Conservation (phyloP, 139 green algal species). For the Coelastrella sp. region DNA sequence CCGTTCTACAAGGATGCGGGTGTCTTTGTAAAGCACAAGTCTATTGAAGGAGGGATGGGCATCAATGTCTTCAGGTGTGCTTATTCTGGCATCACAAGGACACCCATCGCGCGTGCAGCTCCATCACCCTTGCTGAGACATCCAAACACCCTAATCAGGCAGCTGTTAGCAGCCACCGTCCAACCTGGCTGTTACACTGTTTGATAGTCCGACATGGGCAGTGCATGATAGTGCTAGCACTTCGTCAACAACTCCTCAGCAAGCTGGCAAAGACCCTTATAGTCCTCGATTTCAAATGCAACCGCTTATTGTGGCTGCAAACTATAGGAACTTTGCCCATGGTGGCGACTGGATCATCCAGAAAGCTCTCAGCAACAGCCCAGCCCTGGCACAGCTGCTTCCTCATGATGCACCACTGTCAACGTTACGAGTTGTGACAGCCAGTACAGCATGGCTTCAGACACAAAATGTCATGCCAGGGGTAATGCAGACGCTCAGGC, state of each 20-base stretch:
- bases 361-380: slow-evolving; percentile 42
- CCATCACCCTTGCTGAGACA: no score
- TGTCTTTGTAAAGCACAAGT: slow-evolving; percentile 55
- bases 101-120: no score
- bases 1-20: slow-evolving; percentile 23
- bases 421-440: slow-evolving; percentile 54
- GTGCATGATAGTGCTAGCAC: neutral
- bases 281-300: no score
- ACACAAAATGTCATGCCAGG: neutral
- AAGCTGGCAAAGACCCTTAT: no score
- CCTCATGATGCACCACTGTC: slow-evolving; percentile 49
- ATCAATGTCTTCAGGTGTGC: slow-evolving; percentile 51
- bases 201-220: neutral
- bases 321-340: slow-evolving; percentile 38
- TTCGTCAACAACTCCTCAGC: no score
- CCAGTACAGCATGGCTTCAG: slow-evolving; percentile 33
- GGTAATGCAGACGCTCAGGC: slow-evolving; percentile 1
- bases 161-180: no score
- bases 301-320: no score
- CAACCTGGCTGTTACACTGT: no score
- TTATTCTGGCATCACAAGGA: neutral
- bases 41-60: slow-evolving; percentile 57
- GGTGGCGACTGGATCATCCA: slow-evolving; percentile 59
- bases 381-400: slow-evolving; percentile 43
- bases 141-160: no score